Base-by-base conservation (phyloP, 2,329 filamentous ascomycete species). In the Xylaria sp. region DNA sequence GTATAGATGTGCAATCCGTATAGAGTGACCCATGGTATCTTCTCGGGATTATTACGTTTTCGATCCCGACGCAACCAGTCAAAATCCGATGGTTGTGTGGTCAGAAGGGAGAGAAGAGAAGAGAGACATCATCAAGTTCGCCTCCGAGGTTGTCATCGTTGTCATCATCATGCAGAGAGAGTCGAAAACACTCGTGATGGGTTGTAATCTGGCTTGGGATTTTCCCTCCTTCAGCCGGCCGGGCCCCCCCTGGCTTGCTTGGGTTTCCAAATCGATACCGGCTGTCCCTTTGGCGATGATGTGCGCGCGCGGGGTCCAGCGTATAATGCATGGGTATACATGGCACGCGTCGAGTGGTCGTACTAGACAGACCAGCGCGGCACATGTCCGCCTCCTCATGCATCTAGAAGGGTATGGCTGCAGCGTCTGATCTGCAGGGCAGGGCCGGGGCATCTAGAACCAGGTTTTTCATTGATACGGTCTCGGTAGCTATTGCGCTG, bases 241-340 rank as follows among this genome's bases (percentile, higher is more conserved):
- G 23, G 23, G 23, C 23, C 23, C 23, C 23, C 37, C 37, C 37
- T 42, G 37, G 8, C 11, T 42, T 9, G 37, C 37, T 37, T 35
- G 54, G 48, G 37, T 57, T 59, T 55, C 62, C 59, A 34, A 56
- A 62, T 63, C 39, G 53, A 62, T 62, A 37, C 49, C 44, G 47
- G 37, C 48, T 62, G 62, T 59, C 59, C 59, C 62, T 63, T 62
- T 60, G 62, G 34, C 39, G 52, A 57, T 52, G 23, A 30, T 30
- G 23, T 30, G 23, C 23, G 23, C 23, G 55, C 54, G 58, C 30
- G 54, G 52, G 57, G 19, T 11, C 35, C 42, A 51, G 55, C 37
- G 54, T 56, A 11, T 35, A 8, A 47, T 54, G 52, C 44, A 35
- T 35, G 44, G 16, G 23, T 19, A 59, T 58, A 51, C 58, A 53